Base-by-base conservation (phyloP, 768 basidiomycete species). In the Phaffia tasmanica region DNA sequence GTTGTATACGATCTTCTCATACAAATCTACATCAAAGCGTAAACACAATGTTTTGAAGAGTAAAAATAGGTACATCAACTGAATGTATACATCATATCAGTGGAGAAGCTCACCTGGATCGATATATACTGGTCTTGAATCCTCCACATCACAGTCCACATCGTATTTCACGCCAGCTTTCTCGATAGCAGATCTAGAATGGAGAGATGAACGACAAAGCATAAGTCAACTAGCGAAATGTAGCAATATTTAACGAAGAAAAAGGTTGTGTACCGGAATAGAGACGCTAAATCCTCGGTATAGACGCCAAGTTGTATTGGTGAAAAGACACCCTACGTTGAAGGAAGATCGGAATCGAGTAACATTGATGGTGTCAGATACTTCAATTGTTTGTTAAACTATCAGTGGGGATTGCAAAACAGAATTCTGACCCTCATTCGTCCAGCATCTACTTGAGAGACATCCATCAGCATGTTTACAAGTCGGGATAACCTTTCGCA, bases 401-500 rank as follows among this genome's bases (percentile, higher is more conserved):
- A 5, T 11, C 11, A 42, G 35, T 11, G 4, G 4, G 11, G 11
- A 11, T 42, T 5, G 35, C n/a, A 42, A 42, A 11, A 42, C 35
- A 42, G 35, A 5, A 11, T 42, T 42, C 35, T 71, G 0, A 77
- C 77, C 55, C 70, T 71, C 64, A 76, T 57, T 48, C 74, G 71
- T 1, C 77, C 77, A 1, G 77, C 77, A 64, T 77, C 77, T 9
- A 79, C 69, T 18, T 75, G 73, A 27, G 72, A 76, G 67, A 79
- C 78, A 50, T 67, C 66, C 66, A 67, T 67, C 6, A 79, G 68
- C 16, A 76, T 72, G 46, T 77, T 75, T 32, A 79, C 76, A 4
- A 79, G 70, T 18, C 78, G 72, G 3, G 72, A 63, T 0, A 79
- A 65, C n/a, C 78, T 67, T 19, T 72, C 71, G 23, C 77, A 74